Evolutionary conservation across 2,329 filamentous ascomycete species (phyloP).

Genomic region (Apiospora sp.): DNA sequence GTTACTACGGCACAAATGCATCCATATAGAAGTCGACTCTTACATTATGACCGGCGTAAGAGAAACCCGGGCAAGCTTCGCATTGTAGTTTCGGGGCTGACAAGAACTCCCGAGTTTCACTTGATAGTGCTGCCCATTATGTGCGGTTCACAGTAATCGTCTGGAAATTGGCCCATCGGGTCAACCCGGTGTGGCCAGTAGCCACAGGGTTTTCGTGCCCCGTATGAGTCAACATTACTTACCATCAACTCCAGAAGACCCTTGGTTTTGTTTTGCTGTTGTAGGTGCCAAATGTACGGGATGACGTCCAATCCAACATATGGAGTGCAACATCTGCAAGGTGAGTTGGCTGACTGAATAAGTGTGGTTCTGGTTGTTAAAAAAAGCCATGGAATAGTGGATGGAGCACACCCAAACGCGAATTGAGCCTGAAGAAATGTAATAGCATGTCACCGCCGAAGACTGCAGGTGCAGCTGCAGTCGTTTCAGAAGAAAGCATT

Average conservation of each 20-base stretch:
- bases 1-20: background rate
- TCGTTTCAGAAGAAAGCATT: slow-evolving; percentile 10
- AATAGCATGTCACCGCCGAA: slow-evolving; percentile 4
- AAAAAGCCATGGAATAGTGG: slow-evolving; percentile 1
- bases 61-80: background rate
- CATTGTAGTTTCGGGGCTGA: background rate
- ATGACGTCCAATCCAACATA: slow-evolving; percentile 1
- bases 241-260: background rate
- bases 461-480: slow-evolving; percentile 12
- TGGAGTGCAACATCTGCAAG: background rate
- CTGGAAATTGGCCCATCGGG: background rate
- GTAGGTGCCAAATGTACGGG: background rate
- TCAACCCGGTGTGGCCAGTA: background rate
- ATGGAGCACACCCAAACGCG: slow-evolving; percentile 4
- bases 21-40: background rate
- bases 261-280: background rate
- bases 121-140: background rate
- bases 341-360: background rate
- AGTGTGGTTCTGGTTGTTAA: background rate
- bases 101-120: background rate
- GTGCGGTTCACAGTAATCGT: background rate
- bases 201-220: background rate
- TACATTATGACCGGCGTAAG: background rate
- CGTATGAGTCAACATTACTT: slow-evolving; percentile 4
- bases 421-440: slow-evolving; percentile 8